These are phyloP conservation scores for Trichophyton mentagrophytes DNA, from an alignment of 2,329 filamentous ascomycete species.

Conservation along the genomic window DNA sequence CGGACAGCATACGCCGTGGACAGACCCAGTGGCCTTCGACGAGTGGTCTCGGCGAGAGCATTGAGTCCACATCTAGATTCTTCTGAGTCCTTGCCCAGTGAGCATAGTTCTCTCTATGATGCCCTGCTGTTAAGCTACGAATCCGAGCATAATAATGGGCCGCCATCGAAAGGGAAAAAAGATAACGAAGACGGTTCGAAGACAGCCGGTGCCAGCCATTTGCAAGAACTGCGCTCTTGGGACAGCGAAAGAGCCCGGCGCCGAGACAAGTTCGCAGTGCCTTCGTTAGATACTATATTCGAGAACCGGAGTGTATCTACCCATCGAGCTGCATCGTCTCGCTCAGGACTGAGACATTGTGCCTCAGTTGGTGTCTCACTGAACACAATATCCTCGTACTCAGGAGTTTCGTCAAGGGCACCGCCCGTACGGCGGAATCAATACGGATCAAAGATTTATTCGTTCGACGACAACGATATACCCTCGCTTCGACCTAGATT, in stretches of 20 bases:
- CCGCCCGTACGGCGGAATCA: slow-evolving; percentile 1
- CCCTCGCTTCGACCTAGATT: slow-evolving; percentile 10
- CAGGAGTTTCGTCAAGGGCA: neutral
- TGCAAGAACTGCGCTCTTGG: neutral
- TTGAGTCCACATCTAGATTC: slow-evolving; percentile 18
- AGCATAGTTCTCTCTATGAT: slow-evolving; percentile 28
- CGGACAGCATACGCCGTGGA: neutral
- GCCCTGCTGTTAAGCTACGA: slow-evolving; percentile 23
- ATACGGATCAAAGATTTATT: slow-evolving; percentile 15
- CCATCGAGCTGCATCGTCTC: slow-evolving; percentile 12
- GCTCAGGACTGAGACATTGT: slow-evolving; percentile 6
- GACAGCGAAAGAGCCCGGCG: neutral
- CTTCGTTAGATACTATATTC: slow-evolving; percentile 19
- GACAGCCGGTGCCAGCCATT: neutral
- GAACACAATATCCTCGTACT: neutral
- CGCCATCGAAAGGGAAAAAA: neutral
- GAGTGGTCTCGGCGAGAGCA: slow-evolving; percentile 14
- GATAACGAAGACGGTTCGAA: slow-evolving; percentile 26
- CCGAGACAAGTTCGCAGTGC: slow-evolving; percentile 14
- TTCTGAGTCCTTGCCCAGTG: slow-evolving; percentile 23
- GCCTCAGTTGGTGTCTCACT: slow-evolving; percentile 2
- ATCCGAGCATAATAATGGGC: slow-evolving; percentile 12
- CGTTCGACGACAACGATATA: slow-evolving; percentile 18
- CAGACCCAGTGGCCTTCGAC: slow-evolving; percentile 11
- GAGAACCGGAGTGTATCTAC: slow-evolving; percentile 19